Conservation (phyloP, 2,329 filamentous ascomycete genomes). For the Drechslerella coelobrocha region DNA sequence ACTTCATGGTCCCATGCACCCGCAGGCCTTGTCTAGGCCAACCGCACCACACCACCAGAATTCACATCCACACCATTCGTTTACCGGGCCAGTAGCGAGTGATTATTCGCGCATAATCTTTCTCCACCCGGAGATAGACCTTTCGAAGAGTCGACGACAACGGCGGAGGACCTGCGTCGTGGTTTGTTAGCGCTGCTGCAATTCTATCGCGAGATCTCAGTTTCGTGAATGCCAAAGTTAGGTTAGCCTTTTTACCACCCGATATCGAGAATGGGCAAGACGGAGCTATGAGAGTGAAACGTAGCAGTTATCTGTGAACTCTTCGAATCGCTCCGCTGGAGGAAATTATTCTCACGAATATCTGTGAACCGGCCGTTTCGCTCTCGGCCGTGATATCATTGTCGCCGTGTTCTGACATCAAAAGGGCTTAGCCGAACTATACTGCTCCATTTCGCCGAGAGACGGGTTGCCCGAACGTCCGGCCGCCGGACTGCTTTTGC, state of each 20-base stretch:
- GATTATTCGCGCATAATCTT: slow-evolving; percentile 50
- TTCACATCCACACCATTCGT: slow-evolving; percentile 33
- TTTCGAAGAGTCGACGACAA: slow-evolving; percentile 41
- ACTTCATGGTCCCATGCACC: slow-evolving; percentile 25
- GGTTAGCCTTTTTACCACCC: neutral
- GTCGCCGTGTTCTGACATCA: slow-evolving; percentile 9
- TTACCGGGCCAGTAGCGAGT: slow-evolving; percentile 47
- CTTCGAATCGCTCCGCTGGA: too few relatives aligned
- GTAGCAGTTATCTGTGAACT: too few relatives aligned
- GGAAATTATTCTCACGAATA: slow-evolving; percentile 38
- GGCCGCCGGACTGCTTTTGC: slow-evolving; percentile 8
- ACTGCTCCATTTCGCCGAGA: slow-evolving; percentile 39
- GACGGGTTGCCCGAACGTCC: slow-evolving; percentile 3
- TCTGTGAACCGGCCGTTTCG: neutral
- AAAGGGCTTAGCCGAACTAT: slow-evolving; percentile 17
- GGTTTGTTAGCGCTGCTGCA: slow-evolving; percentile 11
- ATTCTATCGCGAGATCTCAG: slow-evolving; percentile 45
- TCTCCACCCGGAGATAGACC: slow-evolving; percentile 40
- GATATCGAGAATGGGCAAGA: neutral
- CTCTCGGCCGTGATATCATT: slow-evolving; percentile 31
- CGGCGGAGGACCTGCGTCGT: slow-evolving; percentile 25
- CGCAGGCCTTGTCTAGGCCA: slow-evolving; percentile 16
- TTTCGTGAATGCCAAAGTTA: slow-evolving; percentile 7
- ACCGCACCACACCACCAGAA: slow-evolving; percentile 21
- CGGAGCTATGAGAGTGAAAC: too few relatives aligned